These are phyloP conservation scores for Epithele typhae DNA, from an alignment of 768 basidiomycete genomes.

Conservation along the genomic window DNA sequence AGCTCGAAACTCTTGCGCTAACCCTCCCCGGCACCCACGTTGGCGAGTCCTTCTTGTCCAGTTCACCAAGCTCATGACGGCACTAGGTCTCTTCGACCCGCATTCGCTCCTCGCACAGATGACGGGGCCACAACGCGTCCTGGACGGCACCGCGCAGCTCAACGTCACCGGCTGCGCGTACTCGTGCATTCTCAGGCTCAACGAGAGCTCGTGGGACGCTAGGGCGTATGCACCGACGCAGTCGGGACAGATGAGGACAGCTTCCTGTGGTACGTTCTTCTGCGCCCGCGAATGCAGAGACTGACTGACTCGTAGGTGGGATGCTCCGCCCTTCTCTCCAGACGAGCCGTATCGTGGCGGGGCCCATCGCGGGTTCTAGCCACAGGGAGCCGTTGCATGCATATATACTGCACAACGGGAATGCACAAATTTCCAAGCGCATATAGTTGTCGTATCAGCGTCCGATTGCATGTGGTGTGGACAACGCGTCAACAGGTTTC, in stretches of 20 bases:
- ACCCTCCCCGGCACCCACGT: slow-evolving; percentile 44
- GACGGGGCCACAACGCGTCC: slow-evolving; percentile 45
- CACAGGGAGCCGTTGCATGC: too few species aligned
- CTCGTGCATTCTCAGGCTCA: slow-evolving; percentile 41
- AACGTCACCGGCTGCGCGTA: slow-evolving; percentile 52
- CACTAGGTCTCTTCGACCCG: slow-evolving; percentile 57
- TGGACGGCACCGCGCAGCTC: slow-evolving; percentile 60
- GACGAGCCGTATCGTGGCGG: slow-evolving; percentile 47
- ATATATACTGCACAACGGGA: too few species aligned
- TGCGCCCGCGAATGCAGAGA: neutral
- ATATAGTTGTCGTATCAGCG: too few species aligned
- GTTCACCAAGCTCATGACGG: too few species aligned
- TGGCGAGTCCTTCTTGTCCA: slow-evolving; percentile 41
- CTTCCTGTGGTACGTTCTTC: slow-evolving; percentile 42
- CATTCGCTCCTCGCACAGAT: slow-evolving; percentile 61
- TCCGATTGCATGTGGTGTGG: too few species aligned
- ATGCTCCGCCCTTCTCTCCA: slow-evolving; percentile 63
- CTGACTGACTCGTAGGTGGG: slow-evolving; percentile 40
- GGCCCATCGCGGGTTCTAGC: slow-evolving; percentile 46
- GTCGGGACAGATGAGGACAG: slow-evolving; percentile 48
- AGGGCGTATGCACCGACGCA: slow-evolving; percentile 31
- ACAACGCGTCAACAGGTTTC: too few species aligned
- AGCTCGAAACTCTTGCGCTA: slow-evolving; percentile 22
- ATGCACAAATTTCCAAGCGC: too few species aligned
- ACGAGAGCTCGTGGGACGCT: slow-evolving; percentile 25